Evolutionary conservation across 2,329 filamentous ascomycete species (phyloP), one percentile per base, ranked within the genome.

Genomic region (Diaporthe humulicola): DNA sequence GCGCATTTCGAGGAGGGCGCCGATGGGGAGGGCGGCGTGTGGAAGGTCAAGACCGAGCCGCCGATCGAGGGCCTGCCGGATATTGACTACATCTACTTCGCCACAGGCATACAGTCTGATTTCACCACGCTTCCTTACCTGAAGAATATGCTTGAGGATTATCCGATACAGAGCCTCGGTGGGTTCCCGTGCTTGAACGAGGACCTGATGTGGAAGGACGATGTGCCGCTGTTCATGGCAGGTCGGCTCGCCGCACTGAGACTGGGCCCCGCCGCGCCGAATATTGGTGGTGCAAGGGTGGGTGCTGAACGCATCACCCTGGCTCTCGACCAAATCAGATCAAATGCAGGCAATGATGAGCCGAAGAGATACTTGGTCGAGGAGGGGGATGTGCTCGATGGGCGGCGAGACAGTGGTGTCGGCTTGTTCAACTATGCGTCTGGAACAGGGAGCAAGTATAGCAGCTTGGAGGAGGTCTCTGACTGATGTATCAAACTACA

Each of bases 121-220:
- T 89, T 95, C 36, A 79, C 83, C 1, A 86, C 86, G 2, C 85
- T 95, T 30, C 88, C 92, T 0, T 91, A 91, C 73, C 83, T 96
- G 17, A 83, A 90, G 73, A 88, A 85, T 0, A 89, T 96, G 80
- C 82, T 89, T 12, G 76, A 84, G 4, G 87, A 90, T 25, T 86
- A 92, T 76, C 93, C 93, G 0, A 88, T 96, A 45, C 83, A 90
- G 22, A 88, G 86, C 0, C 87, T 90, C 33, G 90, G 91, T 5
- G 94, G 94, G 0, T 84, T 95, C 28, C 94, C 94, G 0, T 94
- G 92, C 77, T 82, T 96, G 70, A 96, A 89, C 2, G 90, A 96
- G 56, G 93, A 96, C 78, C 85, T 96, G 75, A 93, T 92, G 88
- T 96, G 94, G 94, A 87, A 87, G 50, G 86, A 92, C 0, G 90